Percentiles rank a stretch among this genome's conserved stretches.
phyloP scores from a whole-genome alignment of 192 early-diverging fungal genomes.

The Coemansia sp. region DNA sequence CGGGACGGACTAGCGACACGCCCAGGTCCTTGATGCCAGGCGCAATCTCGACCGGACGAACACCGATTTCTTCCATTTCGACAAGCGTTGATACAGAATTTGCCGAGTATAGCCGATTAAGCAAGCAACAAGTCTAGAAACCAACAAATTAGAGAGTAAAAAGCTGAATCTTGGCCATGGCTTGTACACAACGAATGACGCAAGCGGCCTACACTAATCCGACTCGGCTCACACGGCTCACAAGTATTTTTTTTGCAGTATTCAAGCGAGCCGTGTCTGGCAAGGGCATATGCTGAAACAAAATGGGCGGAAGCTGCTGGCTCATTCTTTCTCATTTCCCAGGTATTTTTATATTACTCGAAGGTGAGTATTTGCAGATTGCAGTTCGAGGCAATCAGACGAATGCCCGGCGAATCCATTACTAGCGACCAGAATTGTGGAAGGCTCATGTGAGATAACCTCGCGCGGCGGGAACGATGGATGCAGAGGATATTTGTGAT shows the following conservation, averaged over 20 bases:
- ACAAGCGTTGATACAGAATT: neutral
- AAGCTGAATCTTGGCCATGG: no score
- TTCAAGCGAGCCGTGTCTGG: neutral
- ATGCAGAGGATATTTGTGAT: neutral
- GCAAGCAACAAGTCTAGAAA: no score
- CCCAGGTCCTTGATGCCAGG: conserved; percentile 53
- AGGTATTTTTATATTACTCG: conserved; percentile 37
- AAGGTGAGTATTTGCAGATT: conserved; percentile 20
- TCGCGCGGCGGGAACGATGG: neutral
- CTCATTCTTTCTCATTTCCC: conserved; percentile 33
- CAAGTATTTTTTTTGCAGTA: neutral
- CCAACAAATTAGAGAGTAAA: no score
- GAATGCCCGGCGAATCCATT: neutral
- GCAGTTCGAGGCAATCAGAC: neutral
- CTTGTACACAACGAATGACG: neutral
- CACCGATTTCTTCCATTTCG: conserved; percentile 50
- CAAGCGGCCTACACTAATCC: neutral
- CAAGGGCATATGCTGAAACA: neutral
- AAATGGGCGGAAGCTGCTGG: neutral
- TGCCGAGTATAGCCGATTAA: neutral
- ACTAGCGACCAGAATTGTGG: neutral
- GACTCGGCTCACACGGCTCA: neutral
- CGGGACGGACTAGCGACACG: conserved; percentile 48
- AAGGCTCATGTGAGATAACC: neutral
- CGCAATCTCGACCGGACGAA: conserved; percentile 43